Base-by-base conservation (phyloP, 2,329 filamentous ascomycete genomes). In the Trichoderma sp. region DNA sequence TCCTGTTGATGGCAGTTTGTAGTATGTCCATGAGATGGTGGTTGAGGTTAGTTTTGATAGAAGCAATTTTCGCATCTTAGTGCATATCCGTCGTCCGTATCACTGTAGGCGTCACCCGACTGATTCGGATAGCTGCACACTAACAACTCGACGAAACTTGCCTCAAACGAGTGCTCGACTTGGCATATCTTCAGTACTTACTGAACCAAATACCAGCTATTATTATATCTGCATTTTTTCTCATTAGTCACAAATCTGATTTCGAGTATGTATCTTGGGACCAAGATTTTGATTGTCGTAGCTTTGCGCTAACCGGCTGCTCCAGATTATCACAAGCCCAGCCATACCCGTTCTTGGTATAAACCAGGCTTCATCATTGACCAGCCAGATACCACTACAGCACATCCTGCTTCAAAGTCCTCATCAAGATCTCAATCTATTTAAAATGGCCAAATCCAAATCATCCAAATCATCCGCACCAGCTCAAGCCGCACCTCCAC, bases 391-490 rank as follows among this genome's bases (percentile, higher is more conserved):
- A 53, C 32, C n/a, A 12, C 30, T 8, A 18, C 26, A 43, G 7
- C 30, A 15, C 28, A 62, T 28, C 21, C 30, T n/a, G 18, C 18
- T 39, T 30, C 65, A 34, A 3, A 15, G 24, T 51, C 32, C 14
- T 39, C 9, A 58, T 9, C 12, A 21, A 30, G 39, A 28, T 5
- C 3, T 51, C n/a, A n/a, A 74, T 39, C 9, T 43, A 3, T 12
- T 12, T 60, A 74, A 62, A 30, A 82, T 82, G 81, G 76, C 80
- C n/a, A 83, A 80, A 62, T 75, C 77, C 58, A 81, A 80, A 74
- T 70, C 75, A 7, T 72, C 76, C 70, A 82, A 80, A 58, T n/a
- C 71, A 34, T 70, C 73, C 72, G 72, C 73, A 70, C 70, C 65
- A 18, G 57, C 61, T 3, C 53, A 30, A 34, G 65, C 65, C 43